These are phyloP conservation scores for Tritrichomonas foetus DNA, from an alignment of 208 protist species.

Conservation along the genomic window DNA sequence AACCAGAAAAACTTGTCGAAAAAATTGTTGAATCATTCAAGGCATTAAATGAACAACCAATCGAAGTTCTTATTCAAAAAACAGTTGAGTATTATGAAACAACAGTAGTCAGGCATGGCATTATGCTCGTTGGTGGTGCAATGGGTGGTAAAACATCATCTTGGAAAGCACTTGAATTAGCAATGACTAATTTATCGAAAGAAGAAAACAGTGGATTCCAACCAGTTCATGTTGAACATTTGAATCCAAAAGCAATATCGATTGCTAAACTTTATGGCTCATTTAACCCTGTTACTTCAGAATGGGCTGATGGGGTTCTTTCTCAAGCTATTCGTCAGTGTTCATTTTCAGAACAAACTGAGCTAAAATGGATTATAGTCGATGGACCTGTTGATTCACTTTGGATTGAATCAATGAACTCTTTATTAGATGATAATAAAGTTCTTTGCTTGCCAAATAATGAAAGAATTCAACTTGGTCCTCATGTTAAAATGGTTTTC, in stretches of 20 bases:
- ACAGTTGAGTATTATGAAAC: slow-evolving; percentile 74
- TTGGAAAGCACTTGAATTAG: slow-evolving; percentile 76
- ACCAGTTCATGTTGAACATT: slow-evolving; percentile 70
- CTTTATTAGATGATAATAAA: slow-evolving; percentile 95
- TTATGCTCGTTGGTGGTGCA: slow-evolving; percentile 90
- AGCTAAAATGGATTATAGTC: slow-evolving; percentile 86
- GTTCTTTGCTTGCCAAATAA: slow-evolving; percentile 86
- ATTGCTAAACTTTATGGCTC: slow-evolving; percentile 92
- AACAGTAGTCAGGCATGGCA: slow-evolving; percentile 88
- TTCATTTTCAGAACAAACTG: slow-evolving; percentile 64
- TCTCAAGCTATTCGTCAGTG: slow-evolving; percentile 70
- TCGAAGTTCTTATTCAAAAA: slow-evolving; percentile 20
- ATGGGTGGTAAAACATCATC: slow-evolving; percentile 69
- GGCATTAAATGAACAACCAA: neutral
- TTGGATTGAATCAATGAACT: slow-evolving; percentile 99
- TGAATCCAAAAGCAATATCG: slow-evolving; percentile 91
- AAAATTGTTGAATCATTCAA: slow-evolving; percentile 41
- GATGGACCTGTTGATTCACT: slow-evolving; percentile 95
- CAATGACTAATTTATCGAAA: slow-evolving; percentile 88
- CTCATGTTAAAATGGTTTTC: slow-evolving; percentile 85
- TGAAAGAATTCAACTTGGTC: slow-evolving; percentile 83
- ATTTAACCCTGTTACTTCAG: slow-evolving; percentile 80
- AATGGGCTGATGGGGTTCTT: slow-evolving; percentile 72
- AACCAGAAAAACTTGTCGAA: slow-evolving; percentile 48
- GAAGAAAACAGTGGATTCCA: slow-evolving; percentile 72